Conservation (phyloP, 1,284 basidiomycete species). For the Moniliella sp. region DNA sequence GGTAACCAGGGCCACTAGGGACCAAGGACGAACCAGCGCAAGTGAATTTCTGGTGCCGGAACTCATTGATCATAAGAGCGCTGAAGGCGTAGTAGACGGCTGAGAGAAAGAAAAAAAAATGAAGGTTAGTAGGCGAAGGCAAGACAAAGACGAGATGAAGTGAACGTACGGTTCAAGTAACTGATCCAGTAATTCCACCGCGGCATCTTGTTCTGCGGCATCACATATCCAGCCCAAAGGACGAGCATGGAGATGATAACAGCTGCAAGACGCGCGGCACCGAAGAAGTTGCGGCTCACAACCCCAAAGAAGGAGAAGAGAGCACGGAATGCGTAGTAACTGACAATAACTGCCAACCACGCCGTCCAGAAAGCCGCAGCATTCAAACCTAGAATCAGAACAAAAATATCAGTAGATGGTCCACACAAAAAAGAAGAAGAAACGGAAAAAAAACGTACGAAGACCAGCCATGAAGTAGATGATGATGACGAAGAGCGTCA, state of each 20-base stretch:
- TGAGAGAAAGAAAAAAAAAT: too few relatives aligned
- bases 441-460: too few relatives aligned
- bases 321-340: constrained; percentile 18
- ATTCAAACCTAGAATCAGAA: too few relatives aligned
- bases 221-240: constrained; percentile 18
- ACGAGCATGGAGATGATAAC: constrained; percentile 16
- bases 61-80: constrained; percentile 41
- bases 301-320: constrained; percentile 17
- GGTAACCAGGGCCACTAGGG: constrained; percentile 9
- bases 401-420: too few relatives aligned
- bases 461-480: constrained; percentile 31
- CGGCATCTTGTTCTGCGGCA: constrained; percentile 45
- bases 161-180: constrained; percentile 8
- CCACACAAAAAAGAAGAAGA: too few relatives aligned
- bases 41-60: constrained; percentile 19
- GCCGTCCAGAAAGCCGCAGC: too few relatives aligned
- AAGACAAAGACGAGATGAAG: too few relatives aligned
- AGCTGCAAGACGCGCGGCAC: constrained; percentile 14
- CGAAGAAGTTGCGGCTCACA: constrained; percentile 13
- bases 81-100: constrained; percentile 63
- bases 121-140: too few relatives aligned
- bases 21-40: constrained; percentile 12
- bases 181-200: constrained; percentile 59
- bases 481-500: constrained; percentile 34
- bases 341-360: constrained; percentile 38